Evolutionary conservation across 495 filamentous ascomycete genomes (phyloP).

Genomic region (Aspergillus ellipticus): DNA sequence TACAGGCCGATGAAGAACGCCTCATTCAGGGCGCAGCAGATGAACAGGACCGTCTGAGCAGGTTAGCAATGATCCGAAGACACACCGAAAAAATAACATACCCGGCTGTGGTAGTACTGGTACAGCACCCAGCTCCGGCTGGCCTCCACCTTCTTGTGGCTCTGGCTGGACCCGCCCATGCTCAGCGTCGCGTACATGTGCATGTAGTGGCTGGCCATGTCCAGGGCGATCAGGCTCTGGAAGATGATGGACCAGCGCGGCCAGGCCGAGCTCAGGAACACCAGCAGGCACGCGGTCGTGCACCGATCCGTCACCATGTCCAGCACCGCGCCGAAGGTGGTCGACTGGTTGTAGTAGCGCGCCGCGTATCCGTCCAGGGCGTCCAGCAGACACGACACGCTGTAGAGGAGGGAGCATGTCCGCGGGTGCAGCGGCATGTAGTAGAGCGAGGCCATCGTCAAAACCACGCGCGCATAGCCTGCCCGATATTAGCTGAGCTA

Average conservation of each 20-base stretch:
- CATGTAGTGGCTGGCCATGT: slow-evolving; percentile 94
- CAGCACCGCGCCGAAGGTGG: slow-evolving; percentile 89
- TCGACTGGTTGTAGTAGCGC: slow-evolving; percentile 82
- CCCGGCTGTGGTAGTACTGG: slow-evolving; percentile 94
- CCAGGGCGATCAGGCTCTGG: slow-evolving; percentile 85
- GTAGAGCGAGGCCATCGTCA: slow-evolving; percentile 89
- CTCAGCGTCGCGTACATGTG: slow-evolving; percentile 91
- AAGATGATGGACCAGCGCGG: slow-evolving; percentile 90
- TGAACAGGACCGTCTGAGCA: slow-evolving; percentile 78
- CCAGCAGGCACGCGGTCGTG: slow-evolving; percentile 88
- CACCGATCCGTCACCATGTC: slow-evolving; percentile 98
- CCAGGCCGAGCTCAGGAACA: slow-evolving; percentile 89
- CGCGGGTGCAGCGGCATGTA: slow-evolving; percentile 97
- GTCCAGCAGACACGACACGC: slow-evolving; percentile 87
- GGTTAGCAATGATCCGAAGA: slow-evolving; percentile 1
- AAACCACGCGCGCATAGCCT: slow-evolving; percentile 87
- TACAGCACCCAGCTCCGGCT: slow-evolving; percentile 70
- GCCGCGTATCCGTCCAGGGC: slow-evolving; percentile 91
- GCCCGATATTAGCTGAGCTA: slow-evolving; percentile 1
- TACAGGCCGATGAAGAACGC: slow-evolving; percentile 97
- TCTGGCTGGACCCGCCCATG: slow-evolving; percentile 72
- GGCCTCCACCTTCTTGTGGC: slow-evolving; percentile 90
- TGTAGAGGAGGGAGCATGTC: slow-evolving; percentile 89
- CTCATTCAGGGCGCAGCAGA: slow-evolving; percentile 88
- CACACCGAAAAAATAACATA: slow-evolving; percentile 37